Evolutionary conservation across 305 asterid species (phyloP).

Genomic region (Nicotiana rustica): DNA sequence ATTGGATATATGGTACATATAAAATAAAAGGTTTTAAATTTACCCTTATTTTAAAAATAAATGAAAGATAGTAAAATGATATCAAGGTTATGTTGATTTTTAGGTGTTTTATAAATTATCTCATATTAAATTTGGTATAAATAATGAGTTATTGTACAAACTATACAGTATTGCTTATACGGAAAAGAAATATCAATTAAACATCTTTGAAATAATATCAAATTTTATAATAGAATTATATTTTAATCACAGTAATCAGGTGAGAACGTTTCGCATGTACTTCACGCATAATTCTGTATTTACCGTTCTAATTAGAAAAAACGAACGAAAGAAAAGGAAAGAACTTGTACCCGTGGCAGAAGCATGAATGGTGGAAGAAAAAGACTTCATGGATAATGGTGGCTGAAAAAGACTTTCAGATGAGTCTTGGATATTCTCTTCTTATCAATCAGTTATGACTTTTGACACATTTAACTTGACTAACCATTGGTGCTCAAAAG

Average conservation of each 20-base stretch:
- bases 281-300: neutral
- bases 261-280: too few relatives aligned
- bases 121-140: too few relatives aligned
- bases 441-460: neutral
- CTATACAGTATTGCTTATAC: too few relatives aligned
- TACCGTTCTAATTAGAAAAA: neutral
- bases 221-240: too few relatives aligned
- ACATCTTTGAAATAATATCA: too few relatives aligned
- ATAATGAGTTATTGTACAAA: too few relatives aligned
- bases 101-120: too few relatives aligned
- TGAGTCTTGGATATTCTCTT: neutral
- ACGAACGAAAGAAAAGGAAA: neutral
- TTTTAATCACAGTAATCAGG: too few relatives aligned
- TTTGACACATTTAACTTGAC: neutral
- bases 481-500: neutral
- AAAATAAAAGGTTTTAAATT: neutral
- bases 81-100: too few relatives aligned
- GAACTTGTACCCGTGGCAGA: neutral
- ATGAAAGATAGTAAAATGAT: too few relatives aligned
- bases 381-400: neutral
- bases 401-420: neutral
- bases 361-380: neutral
- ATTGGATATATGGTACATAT: neutral
- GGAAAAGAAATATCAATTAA: too few relatives aligned
- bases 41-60: neutral